phyloP scores from a whole-genome alignment of 2,329 filamentous ascomycete genomes.

The Immersiporthe knoxdaviesiana region DNA sequence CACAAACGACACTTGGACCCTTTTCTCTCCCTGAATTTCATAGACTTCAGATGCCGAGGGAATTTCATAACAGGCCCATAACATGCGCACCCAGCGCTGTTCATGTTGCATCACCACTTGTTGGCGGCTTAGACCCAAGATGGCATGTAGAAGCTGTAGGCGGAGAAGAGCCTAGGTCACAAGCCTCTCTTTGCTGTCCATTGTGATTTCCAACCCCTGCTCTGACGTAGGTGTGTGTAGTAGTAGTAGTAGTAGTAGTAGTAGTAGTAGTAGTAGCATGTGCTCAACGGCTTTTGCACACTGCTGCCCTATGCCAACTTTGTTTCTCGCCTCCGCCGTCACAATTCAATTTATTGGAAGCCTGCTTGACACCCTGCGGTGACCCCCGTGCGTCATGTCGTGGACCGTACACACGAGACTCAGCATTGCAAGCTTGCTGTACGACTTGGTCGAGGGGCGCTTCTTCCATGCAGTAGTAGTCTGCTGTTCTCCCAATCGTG shows the following conservation, averaged over 20 bases:
- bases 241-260: too few species aligned
- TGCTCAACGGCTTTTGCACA: background rate
- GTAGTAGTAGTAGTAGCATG: background rate
- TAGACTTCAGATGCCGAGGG: background rate
- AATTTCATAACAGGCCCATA: background rate
- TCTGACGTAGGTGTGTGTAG: background rate
- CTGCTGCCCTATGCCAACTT: background rate
- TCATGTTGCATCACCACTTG: background rate
- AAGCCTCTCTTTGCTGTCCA: background rate
- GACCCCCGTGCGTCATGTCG: conserved; percentile 7
- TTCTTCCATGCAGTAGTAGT: background rate
- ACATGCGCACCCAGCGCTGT: background rate
- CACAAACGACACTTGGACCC: background rate
- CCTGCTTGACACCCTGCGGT: conserved; percentile 10
- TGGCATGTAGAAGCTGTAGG: background rate
- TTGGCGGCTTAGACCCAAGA: background rate
- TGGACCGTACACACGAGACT: background rate
- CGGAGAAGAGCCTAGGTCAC: background rate
- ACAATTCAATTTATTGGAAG: background rate
- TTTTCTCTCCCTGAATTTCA: background rate
- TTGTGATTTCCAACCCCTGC: background rate
- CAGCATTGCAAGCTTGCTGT: background rate
- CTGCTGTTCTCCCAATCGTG: background rate
- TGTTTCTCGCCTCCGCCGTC: background rate
- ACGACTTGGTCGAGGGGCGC: background rate